These are phyloP conservation scores for Trypanosoma vivax DNA, from an alignment of 208 protist species.

Conservation along the genomic window DNA sequence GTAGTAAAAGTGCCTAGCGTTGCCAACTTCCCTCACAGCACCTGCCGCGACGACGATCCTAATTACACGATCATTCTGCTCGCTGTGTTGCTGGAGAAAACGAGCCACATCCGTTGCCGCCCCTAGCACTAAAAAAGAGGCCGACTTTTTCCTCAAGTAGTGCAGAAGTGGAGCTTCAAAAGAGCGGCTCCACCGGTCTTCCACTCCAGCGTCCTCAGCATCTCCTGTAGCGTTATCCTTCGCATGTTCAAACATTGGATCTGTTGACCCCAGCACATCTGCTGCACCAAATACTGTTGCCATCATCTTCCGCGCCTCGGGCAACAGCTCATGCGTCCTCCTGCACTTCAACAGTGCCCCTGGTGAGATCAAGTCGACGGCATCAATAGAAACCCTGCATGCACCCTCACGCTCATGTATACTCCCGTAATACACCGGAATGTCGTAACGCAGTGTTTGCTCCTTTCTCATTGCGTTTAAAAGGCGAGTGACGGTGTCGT, in stretches of 20 bases:
- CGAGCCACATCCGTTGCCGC: conserved; percentile 57
- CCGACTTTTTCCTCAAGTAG: conserved; percentile 18
- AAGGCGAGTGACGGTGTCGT: conserved; percentile 23
- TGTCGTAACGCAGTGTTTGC: conserved; percentile 18
- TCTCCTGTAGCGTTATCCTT: neutral
- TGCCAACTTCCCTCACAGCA: conserved; percentile 27
- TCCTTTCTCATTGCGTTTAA: conserved; percentile 34
- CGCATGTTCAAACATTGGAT: too few relatives aligned
- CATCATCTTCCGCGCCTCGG: conserved; percentile 6
- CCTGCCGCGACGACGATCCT: conserved; percentile 47
- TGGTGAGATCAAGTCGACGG: too few relatives aligned
- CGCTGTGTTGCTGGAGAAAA: conserved; percentile 35
- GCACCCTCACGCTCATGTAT: conserved; percentile 21
- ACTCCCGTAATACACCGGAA: conserved; percentile 47
- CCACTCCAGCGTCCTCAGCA: neutral
- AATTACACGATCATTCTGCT: conserved; percentile 16
- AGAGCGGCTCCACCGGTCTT: conserved; percentile 20
- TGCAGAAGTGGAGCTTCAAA: conserved; percentile 24
- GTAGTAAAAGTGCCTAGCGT: conserved; percentile 39
- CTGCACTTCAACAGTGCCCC: too few relatives aligned
- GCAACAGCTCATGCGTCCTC: too few relatives aligned
- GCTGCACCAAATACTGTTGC: conserved; percentile 31
- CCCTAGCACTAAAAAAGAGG: conserved; percentile 48
- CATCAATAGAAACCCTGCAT: too few relatives aligned
- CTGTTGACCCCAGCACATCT: conserved; percentile 7